Evolutionary conservation across 2,329 filamentous ascomycete genomes (phyloP), one percentile per base, ranked within the genome.

Genomic region (Xylariaceae sp.): DNA sequence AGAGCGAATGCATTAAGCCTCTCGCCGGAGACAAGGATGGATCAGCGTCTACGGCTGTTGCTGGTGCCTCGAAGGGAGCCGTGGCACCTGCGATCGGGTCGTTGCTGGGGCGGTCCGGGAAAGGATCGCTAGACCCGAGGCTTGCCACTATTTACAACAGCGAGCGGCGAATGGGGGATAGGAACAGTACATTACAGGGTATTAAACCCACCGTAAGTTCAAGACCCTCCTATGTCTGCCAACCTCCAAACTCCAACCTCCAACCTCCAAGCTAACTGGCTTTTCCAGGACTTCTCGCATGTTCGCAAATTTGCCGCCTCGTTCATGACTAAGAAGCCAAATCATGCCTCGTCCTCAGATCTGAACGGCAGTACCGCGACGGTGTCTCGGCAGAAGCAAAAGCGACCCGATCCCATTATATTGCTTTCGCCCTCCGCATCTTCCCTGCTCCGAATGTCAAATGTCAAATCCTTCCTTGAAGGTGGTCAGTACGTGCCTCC

Each of bases 351-450:
- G 19, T 59, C 63, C 6, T 64, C 61, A 11, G 72, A 64, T 57
- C 66, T 74, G 32, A 65, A 72, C 43, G 70, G 69, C 54, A 77
- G 74, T 61, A 70, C 76, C 6, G 64, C 79, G 6, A 73, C 84
- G 11, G 71, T 78, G 2, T 73, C 81, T 50, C 83, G 83, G 67
- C 79, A 76, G 58, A 82, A 78, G 69, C 74, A 76, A 32, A 67
- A 71, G 45, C 74, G 81, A 55, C 80, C 81, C 39, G 80, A 96
- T 69, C 94, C 94, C 47, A 99, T 99, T 73, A 96, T 99, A 70
- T 85, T 99, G 31, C 86, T 99, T 58, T 97, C 94, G 0, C 94
- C 94, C 1, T 97, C 92, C 1, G 94, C 92, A 8, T 96, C 92
- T 2, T 95, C 91, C 1, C 84, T 97, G 47, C 85, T 99, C 39